phyloP scores from a whole-genome alignment of 139 green algal species.

The Picocystis salinarum region DNA sequence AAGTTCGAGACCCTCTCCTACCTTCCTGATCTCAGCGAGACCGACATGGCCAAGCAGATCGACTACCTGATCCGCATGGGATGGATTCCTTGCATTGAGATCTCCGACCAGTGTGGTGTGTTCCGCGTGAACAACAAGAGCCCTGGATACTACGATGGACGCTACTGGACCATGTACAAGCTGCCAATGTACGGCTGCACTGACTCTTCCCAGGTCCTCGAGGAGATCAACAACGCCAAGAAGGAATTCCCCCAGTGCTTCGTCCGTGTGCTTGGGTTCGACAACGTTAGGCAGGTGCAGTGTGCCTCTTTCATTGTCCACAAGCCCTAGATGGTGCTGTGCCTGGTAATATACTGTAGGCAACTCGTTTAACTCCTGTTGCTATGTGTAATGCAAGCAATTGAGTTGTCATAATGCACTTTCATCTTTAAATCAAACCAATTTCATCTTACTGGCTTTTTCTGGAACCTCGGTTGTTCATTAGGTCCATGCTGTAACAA shows the following conservation, averaged over 20 bases:
- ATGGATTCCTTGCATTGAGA: slow-evolving; percentile 81
- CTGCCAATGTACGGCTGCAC: slow-evolving; percentile 99
- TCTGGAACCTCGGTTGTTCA: too few species aligned
- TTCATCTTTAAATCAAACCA: too few species aligned
- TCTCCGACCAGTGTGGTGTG: slow-evolving; percentile 34
- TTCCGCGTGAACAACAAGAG: slow-evolving; percentile 37
- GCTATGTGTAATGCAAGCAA: too few species aligned
- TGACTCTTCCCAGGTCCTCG: slow-evolving; percentile 70
- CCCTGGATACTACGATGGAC: slow-evolving; percentile 62
- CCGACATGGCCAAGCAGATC: slow-evolving; percentile 81
- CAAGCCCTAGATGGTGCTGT: too few species aligned
- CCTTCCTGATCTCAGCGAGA: slow-evolving; percentile 79
- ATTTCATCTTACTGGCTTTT: too few species aligned
- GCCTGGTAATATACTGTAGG: too few species aligned
- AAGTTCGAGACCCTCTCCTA: slow-evolving; percentile 98
- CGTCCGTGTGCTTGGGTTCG: slow-evolving; percentile 80
- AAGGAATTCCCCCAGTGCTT: slow-evolving; percentile 78
- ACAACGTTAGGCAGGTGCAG: slow-evolving; percentile 57
- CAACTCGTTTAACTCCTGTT: too few species aligned
- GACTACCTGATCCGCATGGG: slow-evolving; percentile 85
- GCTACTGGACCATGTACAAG: slow-evolving; percentile 99
- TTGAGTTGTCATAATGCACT: too few species aligned
- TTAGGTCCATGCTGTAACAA: too few species aligned
- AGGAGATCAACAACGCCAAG: slow-evolving; percentile 60
- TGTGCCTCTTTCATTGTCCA: slow-evolving; percentile 41